Evolutionary conservation across 2,329 filamentous ascomycete species (phyloP).

Genomic region (Fusarium irregulare): DNA sequence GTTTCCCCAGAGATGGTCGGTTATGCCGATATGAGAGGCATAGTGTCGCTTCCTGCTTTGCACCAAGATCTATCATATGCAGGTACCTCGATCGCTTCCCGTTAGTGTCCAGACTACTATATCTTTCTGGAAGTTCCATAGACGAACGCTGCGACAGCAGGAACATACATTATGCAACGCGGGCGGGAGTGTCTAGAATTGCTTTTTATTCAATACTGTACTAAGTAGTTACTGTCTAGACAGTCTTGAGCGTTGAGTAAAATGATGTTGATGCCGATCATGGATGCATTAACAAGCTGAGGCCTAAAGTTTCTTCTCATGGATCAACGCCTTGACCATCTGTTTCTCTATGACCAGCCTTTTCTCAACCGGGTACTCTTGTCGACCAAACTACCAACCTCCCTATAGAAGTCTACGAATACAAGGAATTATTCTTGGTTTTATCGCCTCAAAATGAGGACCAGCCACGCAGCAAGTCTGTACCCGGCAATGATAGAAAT

Average conservation of each 20-base stretch:
- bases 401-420: background rate
- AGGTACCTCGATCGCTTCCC: conserved; percentile 2
- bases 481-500: conserved; percentile 76
- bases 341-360: background rate
- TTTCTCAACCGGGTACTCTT: background rate
- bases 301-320: background rate
- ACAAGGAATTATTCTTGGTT: background rate
- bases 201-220: background rate
- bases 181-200: background rate
- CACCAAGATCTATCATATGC: conserved; percentile 1
- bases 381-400: background rate
- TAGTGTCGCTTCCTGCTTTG: background rate
- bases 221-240: background rate
- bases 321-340: background rate
- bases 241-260: background rate
- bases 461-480: conserved; percentile 69
- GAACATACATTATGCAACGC: conserved; percentile 13
- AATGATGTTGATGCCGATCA: background rate
- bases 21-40: background rate
- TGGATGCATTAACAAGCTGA: background rate
- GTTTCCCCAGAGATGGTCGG: conserved; percentile 4
- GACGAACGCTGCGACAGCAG: background rate
- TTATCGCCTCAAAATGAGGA: conserved; percentile 56
- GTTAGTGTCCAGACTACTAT: background rate
- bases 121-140: background rate